Conservation (phyloP, 345 rosid species). For the Hibiscus tridactylites region DNA sequence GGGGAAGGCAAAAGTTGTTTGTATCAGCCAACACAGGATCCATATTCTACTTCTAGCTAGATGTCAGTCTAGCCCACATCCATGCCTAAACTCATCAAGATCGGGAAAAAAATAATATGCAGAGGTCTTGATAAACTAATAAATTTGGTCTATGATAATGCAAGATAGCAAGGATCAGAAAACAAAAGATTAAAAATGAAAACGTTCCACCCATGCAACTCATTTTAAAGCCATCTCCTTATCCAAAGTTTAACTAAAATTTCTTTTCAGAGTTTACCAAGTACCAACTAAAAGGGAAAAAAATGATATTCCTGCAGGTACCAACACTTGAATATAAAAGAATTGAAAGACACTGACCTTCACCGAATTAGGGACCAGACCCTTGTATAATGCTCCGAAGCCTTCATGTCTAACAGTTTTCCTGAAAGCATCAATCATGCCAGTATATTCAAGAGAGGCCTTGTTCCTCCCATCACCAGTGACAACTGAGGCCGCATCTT, state of each 20-base stretch:
- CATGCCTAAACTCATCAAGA: no score
- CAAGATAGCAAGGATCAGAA: not conserved
- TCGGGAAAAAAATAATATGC: no score
- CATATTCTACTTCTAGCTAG: not conserved
- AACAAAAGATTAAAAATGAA: not conserved
- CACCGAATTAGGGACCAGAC: slow-evolving; percentile 90
- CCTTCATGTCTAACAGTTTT: slow-evolving; percentile 88
- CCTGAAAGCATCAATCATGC: slow-evolving; percentile 90
- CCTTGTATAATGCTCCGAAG: slow-evolving; percentile 93
- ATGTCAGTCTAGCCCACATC: not conserved
- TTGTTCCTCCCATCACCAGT: slow-evolving; percentile 64
- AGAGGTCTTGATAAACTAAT: no score
- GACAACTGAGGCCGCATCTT: slow-evolving; percentile 77
- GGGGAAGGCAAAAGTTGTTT: not conserved
- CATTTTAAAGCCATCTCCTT: not conserved
- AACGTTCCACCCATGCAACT: not conserved
- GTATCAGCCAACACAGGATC: not conserved
- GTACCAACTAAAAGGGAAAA: not conserved
- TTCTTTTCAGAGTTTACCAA: not conserved
- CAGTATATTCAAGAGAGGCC: slow-evolving; percentile 52
- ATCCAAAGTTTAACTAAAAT: not conserved
- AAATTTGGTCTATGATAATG: not conserved
- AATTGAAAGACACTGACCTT: slow-evolving; percentile 47
- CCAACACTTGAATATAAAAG: not conserved
- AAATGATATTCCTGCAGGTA: not conserved